Percentiles rank a stretch among this genome's conserved stretches.
These are phyloP conservation scores for Kodamaea alishanica DNA, from an alignment of 1,139 yeast species.

Conservation along the genomic window DNA sequence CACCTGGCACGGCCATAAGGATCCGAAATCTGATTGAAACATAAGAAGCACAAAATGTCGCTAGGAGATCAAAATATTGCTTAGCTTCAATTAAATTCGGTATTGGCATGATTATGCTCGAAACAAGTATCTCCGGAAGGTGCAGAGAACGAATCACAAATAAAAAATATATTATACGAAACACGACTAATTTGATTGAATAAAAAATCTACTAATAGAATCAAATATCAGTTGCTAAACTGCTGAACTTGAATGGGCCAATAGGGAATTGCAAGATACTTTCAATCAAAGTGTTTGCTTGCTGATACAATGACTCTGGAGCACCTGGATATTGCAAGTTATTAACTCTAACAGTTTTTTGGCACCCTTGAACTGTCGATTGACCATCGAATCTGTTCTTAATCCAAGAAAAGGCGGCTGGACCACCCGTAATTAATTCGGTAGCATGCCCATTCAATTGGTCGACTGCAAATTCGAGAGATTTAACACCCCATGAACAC, in stretches of 20 bases:
- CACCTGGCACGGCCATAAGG: no score
- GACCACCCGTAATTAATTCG: constrained; percentile 15
- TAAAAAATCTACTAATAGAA: no score
- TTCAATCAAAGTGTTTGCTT: not conserved
- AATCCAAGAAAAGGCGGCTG: constrained; percentile 19
- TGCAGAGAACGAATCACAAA: no score
- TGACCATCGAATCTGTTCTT: constrained; percentile 18
- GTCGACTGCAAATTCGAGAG: constrained; percentile 8
- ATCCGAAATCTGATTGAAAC: no score
- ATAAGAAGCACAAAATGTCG: no score
- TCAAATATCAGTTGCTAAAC: no score
- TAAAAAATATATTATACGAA: no score
- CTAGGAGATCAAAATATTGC: no score
- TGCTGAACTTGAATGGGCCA: constrained; percentile 1
- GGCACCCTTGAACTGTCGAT: constrained; percentile 28
- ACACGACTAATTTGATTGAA: no score
- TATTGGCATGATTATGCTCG: no score
- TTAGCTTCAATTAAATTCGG: no score
- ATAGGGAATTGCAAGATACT: constrained; percentile 4
- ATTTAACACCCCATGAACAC: constrained; percentile 26
- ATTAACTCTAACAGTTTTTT: constrained; percentile 16
- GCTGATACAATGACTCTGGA: constrained; percentile 3
- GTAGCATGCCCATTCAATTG: constrained; percentile 10
- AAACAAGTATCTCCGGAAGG: no score
- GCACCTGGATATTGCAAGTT: constrained; percentile 19